Evolutionary conservation across 192 early-diverging fungal genomes (phyloP).

Genomic region (Coemansia sp.): DNA sequence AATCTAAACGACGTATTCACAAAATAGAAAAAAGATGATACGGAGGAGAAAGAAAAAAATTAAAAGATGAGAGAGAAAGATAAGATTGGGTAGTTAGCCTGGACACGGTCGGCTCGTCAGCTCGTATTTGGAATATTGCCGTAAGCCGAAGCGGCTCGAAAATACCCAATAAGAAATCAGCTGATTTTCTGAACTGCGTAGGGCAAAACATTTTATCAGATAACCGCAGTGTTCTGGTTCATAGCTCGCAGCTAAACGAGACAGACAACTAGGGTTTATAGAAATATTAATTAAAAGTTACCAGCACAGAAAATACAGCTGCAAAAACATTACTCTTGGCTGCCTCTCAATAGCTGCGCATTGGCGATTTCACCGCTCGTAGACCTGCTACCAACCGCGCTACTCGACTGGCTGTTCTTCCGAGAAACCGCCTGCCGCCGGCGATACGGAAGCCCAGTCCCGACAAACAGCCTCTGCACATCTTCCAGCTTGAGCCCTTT

Average conservation of each 20-base stretch:
- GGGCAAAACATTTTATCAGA: no score
- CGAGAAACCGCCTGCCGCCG: neutral
- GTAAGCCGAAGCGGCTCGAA: neutral
- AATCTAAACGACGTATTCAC: neutral
- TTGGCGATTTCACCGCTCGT: constrained; percentile 4
- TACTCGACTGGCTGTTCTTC: neutral
- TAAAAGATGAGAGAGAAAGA: constrained; percentile 5
- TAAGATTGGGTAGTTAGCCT: constrained; percentile 1
- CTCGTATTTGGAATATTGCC: neutral
- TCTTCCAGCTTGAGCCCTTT: constrained; percentile 54
- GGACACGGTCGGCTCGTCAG: neutral
- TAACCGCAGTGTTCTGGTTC: no score
- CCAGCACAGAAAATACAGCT: no score
- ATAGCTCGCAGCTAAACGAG: no score
- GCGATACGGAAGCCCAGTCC: constrained; percentile 19
- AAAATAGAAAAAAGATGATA: neutral
- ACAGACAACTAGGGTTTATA: no score
- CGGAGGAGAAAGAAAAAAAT: constrained; percentile 2
- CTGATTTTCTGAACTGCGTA: neutral
- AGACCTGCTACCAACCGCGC: neutral
- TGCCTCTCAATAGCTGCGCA: neutral
- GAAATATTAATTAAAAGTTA: no score
- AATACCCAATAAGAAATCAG: neutral
- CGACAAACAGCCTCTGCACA: constrained; percentile 45
- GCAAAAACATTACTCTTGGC: neutral